Evolutionary conservation across 768 basidiomycete species (phyloP), one percentile per base, ranked within the genome.

Genomic region (Tricholoma furcatifolium): DNA sequence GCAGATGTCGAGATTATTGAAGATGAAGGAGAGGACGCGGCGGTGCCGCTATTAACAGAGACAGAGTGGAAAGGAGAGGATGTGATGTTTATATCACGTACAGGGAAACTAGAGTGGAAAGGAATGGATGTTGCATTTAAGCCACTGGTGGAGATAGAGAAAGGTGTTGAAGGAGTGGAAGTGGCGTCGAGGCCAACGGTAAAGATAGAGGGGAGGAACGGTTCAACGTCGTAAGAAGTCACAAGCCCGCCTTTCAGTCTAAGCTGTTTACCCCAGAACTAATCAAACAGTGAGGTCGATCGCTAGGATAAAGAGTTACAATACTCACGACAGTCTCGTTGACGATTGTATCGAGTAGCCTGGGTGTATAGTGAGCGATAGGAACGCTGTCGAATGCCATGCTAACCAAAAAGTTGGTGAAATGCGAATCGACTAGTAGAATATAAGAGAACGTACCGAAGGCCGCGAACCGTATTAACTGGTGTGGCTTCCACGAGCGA

Each of bases 171-270:
- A 14, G 74, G 74, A 1, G 80, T 81, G 63, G 74, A 83, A 2
- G 82, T 81, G 14, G 78, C 70, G 0, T 66, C 50, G 27, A 63
- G 48, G 39, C 62, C 72, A 55, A 76, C 74, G 4, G 65, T 63
- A 55, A 74, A 74, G 46, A 75, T 51, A 40, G 58, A 56, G 0
- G 77, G 64, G 1, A 80, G 67, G 70, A 83, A 75, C 0, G 79
- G 78, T 50, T 84, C 81, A 43, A 80, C 70, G 43, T 71, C 74
- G 61, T 82, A 81, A 1, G 73, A 74, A 44, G 75, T 70, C 46
- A 70, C 66, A 1, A 55, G 34, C 8, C 62, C 61, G 18, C 67
- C 53, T 24, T 71, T 55, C 20, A 69, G 55, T 8, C 57, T 59
- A 6, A 72, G 65, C 1, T 45, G 47, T 5, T 53, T 50, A 11